Percentiles rank a stretch among this genome's conserved stretches.
Evolutionary conservation across 768 basidiomycete species (phyloP).

Genomic region (Inosperma sp.): DNA sequence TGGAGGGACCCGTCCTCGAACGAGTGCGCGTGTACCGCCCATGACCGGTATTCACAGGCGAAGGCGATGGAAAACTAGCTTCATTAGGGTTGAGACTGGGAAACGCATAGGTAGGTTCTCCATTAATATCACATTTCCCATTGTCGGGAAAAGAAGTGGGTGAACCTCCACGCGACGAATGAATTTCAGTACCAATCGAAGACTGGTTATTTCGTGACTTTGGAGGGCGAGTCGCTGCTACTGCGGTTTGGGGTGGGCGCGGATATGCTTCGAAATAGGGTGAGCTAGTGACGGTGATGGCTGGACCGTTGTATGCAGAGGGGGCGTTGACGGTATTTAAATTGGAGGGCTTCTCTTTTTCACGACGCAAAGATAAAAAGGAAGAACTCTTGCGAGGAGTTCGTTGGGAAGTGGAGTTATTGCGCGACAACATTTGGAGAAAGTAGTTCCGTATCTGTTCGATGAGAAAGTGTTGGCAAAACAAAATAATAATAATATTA

Average conservation of each 20-base stretch:
- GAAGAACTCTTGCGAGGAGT: conserved; percentile 52
- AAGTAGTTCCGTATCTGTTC: not conserved
- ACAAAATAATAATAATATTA: conserved; percentile 3
- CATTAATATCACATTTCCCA: conserved; percentile 12
- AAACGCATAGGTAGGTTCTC: conserved; percentile 37
- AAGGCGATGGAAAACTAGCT: conserved; percentile 23
- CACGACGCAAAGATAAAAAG: conserved; percentile 51
- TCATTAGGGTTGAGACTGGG: conserved; percentile 35
- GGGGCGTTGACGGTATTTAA: conserved; percentile 12
- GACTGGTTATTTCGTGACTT: conserved; percentile 28
- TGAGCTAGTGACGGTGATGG: conserved; percentile 27
- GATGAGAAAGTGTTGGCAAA: conserved; percentile 1
- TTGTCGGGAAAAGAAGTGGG: conserved; percentile 15
- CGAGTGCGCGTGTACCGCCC: conserved; percentile 40
- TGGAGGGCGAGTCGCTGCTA: conserved; percentile 29
- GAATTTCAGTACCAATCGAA: conserved; percentile 13
- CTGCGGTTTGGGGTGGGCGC: conserved; percentile 36
- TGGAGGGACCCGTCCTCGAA: conserved; percentile 57
- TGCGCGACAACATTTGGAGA: conserved; percentile 30
- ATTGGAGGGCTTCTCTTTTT: conserved; percentile 35
- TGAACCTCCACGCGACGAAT: conserved; percentile 5
- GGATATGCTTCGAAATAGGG: conserved; percentile 47
- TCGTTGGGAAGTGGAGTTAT: conserved; percentile 35
- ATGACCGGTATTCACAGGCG: conserved; percentile 25
- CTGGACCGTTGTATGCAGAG: conserved; percentile 20